Evolutionary conservation across 257 asterid genomes (phyloP).

Genomic region (Handroanthus guayacan): DNA sequence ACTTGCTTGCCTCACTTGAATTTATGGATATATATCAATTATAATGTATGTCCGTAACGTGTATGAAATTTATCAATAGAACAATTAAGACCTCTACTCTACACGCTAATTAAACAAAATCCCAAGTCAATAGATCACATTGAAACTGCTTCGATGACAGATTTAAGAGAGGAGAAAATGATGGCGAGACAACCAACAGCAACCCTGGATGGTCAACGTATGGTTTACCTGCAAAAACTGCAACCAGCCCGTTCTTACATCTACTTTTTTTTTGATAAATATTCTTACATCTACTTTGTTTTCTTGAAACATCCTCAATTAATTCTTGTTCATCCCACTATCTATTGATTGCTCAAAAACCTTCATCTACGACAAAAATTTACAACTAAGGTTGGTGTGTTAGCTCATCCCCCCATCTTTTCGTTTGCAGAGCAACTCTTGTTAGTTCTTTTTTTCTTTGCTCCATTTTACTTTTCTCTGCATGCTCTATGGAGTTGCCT

Average conservation of each 20-base stretch:
- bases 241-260: constrained; percentile 19
- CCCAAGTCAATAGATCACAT: neutral
- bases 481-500: constrained; percentile 67
- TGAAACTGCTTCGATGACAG: constrained; percentile 32
- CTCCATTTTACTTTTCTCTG: constrained; percentile 22
- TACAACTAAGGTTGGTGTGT: constrained; percentile 63
- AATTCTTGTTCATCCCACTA: constrained; percentile 29
- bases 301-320: constrained; percentile 39
- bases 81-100: too few species aligned
- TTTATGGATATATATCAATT: too few species aligned
- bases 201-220: constrained; percentile 69
- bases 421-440: constrained; percentile 20
- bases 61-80: too few species aligned
- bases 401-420: constrained; percentile 59
- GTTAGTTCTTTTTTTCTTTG: constrained; percentile 29
- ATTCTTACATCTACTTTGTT: neutral
- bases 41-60: too few species aligned
- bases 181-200: constrained; percentile 41
- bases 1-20: too few species aligned
- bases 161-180: constrained; percentile 28
- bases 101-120: neutral
- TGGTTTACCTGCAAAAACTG: constrained; percentile 75
- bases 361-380: constrained; percentile 13
- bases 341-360: constrained; percentile 18
- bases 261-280: neutral